Conservation (phyloP, 768 basidiomycete species). For the Flagelloscypha sp. region DNA sequence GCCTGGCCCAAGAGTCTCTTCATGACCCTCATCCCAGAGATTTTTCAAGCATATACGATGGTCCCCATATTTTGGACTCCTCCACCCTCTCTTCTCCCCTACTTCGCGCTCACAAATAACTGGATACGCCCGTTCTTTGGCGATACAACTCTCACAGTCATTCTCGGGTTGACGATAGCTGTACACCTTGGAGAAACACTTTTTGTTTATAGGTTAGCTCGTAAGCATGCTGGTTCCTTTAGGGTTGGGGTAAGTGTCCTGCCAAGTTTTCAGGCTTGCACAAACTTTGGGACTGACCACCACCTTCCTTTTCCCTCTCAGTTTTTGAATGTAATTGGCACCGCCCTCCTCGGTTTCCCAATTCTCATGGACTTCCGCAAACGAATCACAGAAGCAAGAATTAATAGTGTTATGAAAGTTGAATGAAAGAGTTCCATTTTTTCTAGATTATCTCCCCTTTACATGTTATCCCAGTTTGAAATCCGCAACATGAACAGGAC, state of each 20-base stretch:
- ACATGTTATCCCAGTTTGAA: no score
- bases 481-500: constrained; percentile 32
- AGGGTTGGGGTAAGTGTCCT: constrained; percentile 25
- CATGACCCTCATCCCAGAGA: constrained; percentile 26
- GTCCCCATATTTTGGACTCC: constrained; percentile 24
- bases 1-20: no score
- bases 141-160: constrained; percentile 16
- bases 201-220: constrained; percentile 40
- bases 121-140: constrained; percentile 24
- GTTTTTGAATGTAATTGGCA: constrained; percentile 44
- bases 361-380: constrained; percentile 45
- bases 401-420: constrained; percentile 75
- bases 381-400: constrained; percentile 58
- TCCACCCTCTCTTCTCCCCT: constrained; percentile 13
- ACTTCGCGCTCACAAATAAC: constrained; percentile 24
- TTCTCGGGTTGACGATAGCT: constrained; percentile 24
- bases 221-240: constrained; percentile 42
- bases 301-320: constrained; percentile 16
- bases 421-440: no score
- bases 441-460: no score
- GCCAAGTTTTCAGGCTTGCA: constrained; percentile 16
- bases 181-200: constrained; percentile 39
- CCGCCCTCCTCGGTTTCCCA: constrained; percentile 47
- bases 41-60: constrained; percentile 20
- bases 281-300: background rate